phyloP scores from a whole-genome alignment of 306 rosid genomes.

The Cucumis cinereus region DNA sequence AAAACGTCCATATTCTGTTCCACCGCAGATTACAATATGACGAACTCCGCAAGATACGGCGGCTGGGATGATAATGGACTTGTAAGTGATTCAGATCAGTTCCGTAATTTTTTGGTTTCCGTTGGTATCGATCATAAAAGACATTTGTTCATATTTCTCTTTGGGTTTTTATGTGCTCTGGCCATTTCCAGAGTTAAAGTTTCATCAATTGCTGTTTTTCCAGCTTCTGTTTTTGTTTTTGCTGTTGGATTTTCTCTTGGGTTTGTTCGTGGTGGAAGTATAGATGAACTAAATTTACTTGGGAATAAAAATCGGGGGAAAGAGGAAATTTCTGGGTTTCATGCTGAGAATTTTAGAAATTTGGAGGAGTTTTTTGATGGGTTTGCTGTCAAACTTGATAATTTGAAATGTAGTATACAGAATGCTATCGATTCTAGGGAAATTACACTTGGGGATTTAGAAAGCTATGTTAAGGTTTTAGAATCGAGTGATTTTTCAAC shows the following conservation, averaged over 20 bases:
- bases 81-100: slow-evolving; percentile 19
- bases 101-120: slow-evolving; percentile 53
- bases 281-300: slow-evolving; percentile 25
- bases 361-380: slow-evolving; percentile 42
- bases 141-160: slow-evolving; percentile 37
- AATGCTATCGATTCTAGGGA: slow-evolving; percentile 42
- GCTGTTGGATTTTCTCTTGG: slow-evolving; percentile 63
- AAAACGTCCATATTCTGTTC: slow-evolving; percentile 18
- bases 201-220: slow-evolving; percentile 61
- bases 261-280: slow-evolving; percentile 38
- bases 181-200: slow-evolving; percentile 78
- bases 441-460: slow-evolving; percentile 44
- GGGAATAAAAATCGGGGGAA: slow-evolving; percentile 41
- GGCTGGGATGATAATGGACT: slow-evolving; percentile 72
- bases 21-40: slow-evolving; percentile 22
- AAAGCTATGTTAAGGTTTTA: slow-evolving; percentile 34
- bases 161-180: slow-evolving; percentile 69
- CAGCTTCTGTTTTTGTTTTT: slow-evolving; percentile 61
- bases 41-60: slow-evolving; percentile 35
- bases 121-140: slow-evolving; percentile 54
- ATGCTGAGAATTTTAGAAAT: slow-evolving; percentile 36
- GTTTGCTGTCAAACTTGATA: slow-evolving; percentile 29
- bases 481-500: slow-evolving; percentile 30
- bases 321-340: slow-evolving; percentile 30
- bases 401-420: slow-evolving; percentile 39